These are phyloP conservation scores for Cercospora canescens DNA, from an alignment of 2,329 filamentous ascomycete species.

Conservation along the genomic window DNA sequence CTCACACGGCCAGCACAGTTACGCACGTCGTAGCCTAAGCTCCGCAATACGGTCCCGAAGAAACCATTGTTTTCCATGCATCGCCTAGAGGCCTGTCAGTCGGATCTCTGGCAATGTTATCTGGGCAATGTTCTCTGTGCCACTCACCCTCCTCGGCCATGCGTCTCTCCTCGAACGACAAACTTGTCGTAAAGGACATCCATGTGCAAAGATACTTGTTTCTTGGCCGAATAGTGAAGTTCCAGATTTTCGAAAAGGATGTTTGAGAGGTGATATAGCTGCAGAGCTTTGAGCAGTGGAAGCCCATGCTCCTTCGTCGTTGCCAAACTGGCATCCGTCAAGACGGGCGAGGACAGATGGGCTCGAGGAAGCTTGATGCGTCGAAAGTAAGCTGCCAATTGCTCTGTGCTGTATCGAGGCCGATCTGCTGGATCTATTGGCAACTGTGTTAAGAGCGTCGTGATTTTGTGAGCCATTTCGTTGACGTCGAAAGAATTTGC, in stretches of 20 bases:
- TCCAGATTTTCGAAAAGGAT: slow-evolving; percentile 60
- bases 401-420: slow-evolving; percentile 24
- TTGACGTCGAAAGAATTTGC: neutral
- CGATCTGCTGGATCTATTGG: slow-evolving; percentile 21
- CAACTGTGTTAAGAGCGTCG: slow-evolving; percentile 19
- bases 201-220: slow-evolving; percentile 51
- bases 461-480: slow-evolving; percentile 23
- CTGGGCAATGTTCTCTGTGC: neutral
- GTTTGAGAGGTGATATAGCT: slow-evolving; percentile 43
- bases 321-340: slow-evolving; percentile 21
- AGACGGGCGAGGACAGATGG: slow-evolving; percentile 19
- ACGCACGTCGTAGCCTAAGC: slow-evolving; percentile 51
- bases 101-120: neutral
- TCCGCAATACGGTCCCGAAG: slow-evolving; percentile 53
- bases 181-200: slow-evolving; percentile 56
- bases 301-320: slow-evolving; percentile 29
- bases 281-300: slow-evolving; percentile 29
- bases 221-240: slow-evolving; percentile 55
- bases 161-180: slow-evolving; percentile 37
- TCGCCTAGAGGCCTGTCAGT: slow-evolving; percentile 33
- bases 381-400: slow-evolving; percentile 27
- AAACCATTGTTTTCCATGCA: slow-evolving; percentile 62
- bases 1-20: slow-evolving; percentile 45
- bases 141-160: slow-evolving; percentile 50
- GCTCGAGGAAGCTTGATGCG: slow-evolving; percentile 25